Conservation (phyloP, 1,139 yeast genomes). For the Kurtzmaniella natalensis region DNA sequence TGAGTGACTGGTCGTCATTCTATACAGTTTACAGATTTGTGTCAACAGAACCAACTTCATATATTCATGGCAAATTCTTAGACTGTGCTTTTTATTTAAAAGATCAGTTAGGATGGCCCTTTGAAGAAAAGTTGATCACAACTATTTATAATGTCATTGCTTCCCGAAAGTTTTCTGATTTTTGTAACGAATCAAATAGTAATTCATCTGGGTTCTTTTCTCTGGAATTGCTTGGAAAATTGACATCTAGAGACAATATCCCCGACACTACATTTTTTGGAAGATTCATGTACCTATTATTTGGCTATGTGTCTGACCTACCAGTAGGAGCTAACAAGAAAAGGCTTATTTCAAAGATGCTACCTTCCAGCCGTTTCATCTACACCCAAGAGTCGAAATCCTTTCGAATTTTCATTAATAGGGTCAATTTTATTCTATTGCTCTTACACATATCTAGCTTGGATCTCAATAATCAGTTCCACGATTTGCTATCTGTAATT, state of each 20-base stretch:
- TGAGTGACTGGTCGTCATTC: conserved; percentile 23
- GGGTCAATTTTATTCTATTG: conserved; percentile 34
- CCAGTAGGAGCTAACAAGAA: conserved; percentile 24
- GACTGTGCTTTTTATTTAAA: conserved; percentile 26
- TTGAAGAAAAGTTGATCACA: conserved; percentile 31
- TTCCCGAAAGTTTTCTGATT: conserved; percentile 33
- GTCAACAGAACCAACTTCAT: conserved; percentile 12
- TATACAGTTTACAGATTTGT: conserved; percentile 18
- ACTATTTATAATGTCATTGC: conserved; percentile 29
- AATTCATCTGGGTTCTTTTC: conserved; percentile 8
- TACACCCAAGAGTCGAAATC: conserved; percentile 23
- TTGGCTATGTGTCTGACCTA: conserved; percentile 29
- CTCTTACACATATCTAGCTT: conserved; percentile 32
- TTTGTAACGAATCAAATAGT: conserved; percentile 25
- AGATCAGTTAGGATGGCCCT: conserved; percentile 29
- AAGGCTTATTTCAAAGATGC: conserved; percentile 32
- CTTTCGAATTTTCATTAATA: conserved; percentile 31
- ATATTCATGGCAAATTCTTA: conserved; percentile 22
- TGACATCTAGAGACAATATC: conserved; percentile 28
- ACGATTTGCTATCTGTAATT: conserved; percentile 23
- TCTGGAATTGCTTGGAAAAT: conserved; percentile 22
- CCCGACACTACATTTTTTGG: conserved; percentile 35
- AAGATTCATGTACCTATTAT: conserved; percentile 32
- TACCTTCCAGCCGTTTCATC: conserved; percentile 34
- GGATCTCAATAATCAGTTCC: conserved; percentile 28